These are phyloP conservation scores for Glarea lozoyensis DNA, from an alignment of 495 filamentous ascomycete species.

Conservation along the genomic window DNA sequence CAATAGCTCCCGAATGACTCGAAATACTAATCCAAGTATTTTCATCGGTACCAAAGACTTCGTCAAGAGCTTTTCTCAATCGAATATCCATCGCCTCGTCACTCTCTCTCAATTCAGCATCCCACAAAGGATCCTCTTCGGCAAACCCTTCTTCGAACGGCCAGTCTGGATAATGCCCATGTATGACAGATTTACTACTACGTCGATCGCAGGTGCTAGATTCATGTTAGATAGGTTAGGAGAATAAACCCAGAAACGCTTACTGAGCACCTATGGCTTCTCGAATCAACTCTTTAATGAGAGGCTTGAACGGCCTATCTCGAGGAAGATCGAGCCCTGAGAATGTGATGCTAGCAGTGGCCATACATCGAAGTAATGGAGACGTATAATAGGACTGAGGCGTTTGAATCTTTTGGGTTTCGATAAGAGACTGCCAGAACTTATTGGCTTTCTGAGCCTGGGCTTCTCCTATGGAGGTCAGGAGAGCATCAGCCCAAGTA, in stretches of 20 bases:
- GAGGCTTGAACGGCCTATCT: slow-evolving; percentile 44
- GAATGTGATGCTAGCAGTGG: slow-evolving; percentile 57
- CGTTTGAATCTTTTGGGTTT: slow-evolving; percentile 45
- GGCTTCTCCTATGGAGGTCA: slow-evolving; percentile 48
- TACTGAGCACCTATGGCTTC: slow-evolving; percentile 67
- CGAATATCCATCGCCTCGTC: slow-evolving; percentile 45
- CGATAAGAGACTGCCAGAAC: slow-evolving; percentile 54
- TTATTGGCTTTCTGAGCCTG: slow-evolving; percentile 54
- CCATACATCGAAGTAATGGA: slow-evolving; percentile 58
- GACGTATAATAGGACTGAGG: slow-evolving; percentile 60
- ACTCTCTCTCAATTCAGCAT: slow-evolving; percentile 44
- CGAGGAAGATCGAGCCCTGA: slow-evolving; percentile 40
- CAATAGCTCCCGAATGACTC: slow-evolving; percentile 60
- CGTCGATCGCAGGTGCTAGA: slow-evolving; percentile 77
- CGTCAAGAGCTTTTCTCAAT: slow-evolving; percentile 45
- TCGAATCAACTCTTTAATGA: slow-evolving; percentile 62
- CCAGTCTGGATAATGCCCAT: slow-evolving; percentile 46
- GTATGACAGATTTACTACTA: slow-evolving; percentile 46
- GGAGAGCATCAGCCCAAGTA: slow-evolving; percentile 61
- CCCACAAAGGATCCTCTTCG: slow-evolving; percentile 55
- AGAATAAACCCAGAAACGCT: no score
- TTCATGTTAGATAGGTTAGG: no score
- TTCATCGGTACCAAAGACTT: slow-evolving; percentile 52
- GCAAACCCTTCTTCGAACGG: slow-evolving; percentile 53
- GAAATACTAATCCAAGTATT: slow-evolving; percentile 58